Evolutionary conservation across 129 eudicot species (phyloP).

Genomic region (Chrysanthemum lavandulifolium): DNA sequence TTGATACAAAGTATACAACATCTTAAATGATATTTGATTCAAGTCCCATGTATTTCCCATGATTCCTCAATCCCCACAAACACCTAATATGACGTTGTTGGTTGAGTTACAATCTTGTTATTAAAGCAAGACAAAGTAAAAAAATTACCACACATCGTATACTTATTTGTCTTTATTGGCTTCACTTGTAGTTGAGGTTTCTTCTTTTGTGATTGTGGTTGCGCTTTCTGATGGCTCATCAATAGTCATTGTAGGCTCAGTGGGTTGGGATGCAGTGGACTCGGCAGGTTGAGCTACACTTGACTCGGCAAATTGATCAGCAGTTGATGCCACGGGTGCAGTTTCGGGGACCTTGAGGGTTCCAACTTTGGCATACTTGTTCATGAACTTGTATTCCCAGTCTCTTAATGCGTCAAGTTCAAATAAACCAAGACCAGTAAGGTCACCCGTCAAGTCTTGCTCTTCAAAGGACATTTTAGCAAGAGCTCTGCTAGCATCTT

Average conservation of each 20-base stretch:
- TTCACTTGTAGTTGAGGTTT: too few species aligned
- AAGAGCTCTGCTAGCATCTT: constrained; percentile 97
- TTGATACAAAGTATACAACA: too few species aligned
- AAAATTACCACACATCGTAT: background rate
- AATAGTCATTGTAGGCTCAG: too few species aligned
- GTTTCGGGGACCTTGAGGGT: constrained; percentile 49
- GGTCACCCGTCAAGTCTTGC: constrained; percentile 42
- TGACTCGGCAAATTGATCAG: too few species aligned
- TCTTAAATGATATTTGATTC: background rate
- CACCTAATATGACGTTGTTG: background rate
- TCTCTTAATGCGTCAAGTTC: constrained; percentile 87
- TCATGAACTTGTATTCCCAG: constrained; percentile 98
- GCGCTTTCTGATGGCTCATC: too few species aligned
- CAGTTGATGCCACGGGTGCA: constrained; percentile 25
- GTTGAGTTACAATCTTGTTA: constrained; percentile 7
- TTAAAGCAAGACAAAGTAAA: background rate
- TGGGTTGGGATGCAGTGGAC: too few species aligned
- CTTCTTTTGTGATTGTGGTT: too few species aligned
- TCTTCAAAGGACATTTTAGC: constrained; percentile 96
- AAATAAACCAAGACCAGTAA: constrained; percentile 70
- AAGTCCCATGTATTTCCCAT: constrained; percentile 13
- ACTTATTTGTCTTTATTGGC: too few species aligned
- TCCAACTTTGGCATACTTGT: constrained; percentile 94
- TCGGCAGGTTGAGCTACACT: too few species aligned
- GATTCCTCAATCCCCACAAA: background rate